phyloP scores from a whole-genome alignment of 805 yeast genomes.

The Wickerhamomyces mucosus region DNA sequence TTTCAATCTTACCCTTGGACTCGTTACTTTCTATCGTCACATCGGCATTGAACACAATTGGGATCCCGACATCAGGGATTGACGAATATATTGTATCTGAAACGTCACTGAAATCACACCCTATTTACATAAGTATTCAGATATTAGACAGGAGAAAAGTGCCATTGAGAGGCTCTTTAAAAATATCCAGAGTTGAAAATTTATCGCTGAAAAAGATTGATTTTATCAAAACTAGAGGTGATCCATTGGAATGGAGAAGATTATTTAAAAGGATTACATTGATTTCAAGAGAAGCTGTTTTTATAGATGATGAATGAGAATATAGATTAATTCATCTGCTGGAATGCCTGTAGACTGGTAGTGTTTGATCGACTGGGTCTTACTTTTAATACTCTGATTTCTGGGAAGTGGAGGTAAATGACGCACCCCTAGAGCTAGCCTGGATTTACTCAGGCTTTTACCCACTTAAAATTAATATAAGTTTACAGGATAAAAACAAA shows the following conservation, averaged over 20 bases:
- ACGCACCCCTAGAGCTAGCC: no score
- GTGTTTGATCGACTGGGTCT: no score
- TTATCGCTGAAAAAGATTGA: constrained; percentile 37
- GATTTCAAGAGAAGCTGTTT: constrained; percentile 48
- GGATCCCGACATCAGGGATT: constrained; percentile 23
- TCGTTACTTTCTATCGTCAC: constrained; percentile 31
- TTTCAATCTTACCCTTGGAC: constrained; percentile 34
- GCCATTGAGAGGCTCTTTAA: constrained; percentile 37
- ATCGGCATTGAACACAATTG: constrained; percentile 33
- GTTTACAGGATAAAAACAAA: no score
- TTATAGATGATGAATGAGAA: constrained; percentile 22
- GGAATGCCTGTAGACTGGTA: no score
- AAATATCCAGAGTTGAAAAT: constrained; percentile 30
- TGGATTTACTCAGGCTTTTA: no score
- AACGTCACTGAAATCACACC: constrained; percentile 2
- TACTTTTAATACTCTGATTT: no score
- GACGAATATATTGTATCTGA: constrained; percentile 8
- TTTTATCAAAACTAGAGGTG: constrained; percentile 49
- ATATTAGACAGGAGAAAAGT: constrained; percentile 37
- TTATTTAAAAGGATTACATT: constrained; percentile 49
- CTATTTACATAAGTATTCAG: constrained; percentile 19
- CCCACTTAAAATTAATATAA: no score
- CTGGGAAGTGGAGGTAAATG: no score
- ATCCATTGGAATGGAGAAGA: constrained; percentile 68
- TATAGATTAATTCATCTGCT: no score